phyloP scores from a whole-genome alignment of 1,284 basidiomycete genomes.

The Austroboletus niveus region DNA sequence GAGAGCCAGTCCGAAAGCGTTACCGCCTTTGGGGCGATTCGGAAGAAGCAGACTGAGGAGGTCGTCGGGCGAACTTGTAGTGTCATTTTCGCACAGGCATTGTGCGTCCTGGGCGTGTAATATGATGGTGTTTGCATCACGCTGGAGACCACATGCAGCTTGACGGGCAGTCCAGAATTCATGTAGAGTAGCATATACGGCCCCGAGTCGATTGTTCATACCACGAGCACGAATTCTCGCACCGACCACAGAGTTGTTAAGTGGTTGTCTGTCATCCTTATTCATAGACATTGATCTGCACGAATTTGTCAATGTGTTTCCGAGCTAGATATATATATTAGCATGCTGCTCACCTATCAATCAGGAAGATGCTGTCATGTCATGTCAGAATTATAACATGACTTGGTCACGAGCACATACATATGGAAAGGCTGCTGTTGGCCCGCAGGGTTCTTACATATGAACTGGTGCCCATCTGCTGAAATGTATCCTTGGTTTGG shows the following conservation, averaged over 20 bases:
- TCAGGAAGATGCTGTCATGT: constrained; percentile 46
- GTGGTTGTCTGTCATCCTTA: constrained; percentile 35
- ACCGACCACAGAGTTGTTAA: constrained; percentile 42
- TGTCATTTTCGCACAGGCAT: constrained; percentile 43
- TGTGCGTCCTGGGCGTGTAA: constrained; percentile 41
- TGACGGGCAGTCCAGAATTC: constrained; percentile 53
- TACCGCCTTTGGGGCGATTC: constrained; percentile 41
- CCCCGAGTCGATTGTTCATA: constrained; percentile 52
- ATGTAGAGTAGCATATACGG: constrained; percentile 51
- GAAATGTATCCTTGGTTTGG: constrained; percentile 49
- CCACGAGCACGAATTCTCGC: constrained; percentile 1
- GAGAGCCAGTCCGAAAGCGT: constrained; percentile 46
- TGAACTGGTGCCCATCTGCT: constrained; percentile 45
- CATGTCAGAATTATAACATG: background rate
- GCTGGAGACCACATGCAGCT: constrained; percentile 33
- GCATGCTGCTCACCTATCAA: constrained; percentile 42
- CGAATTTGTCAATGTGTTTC: background rate
- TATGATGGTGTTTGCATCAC: constrained; percentile 57
- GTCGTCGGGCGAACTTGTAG: constrained; percentile 41
- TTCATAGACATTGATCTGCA: constrained; percentile 53
- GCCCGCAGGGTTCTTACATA: constrained; percentile 50
- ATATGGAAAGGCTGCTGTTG: constrained; percentile 57
- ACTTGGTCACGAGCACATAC: constrained; percentile 36
- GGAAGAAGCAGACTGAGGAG: constrained; percentile 43
- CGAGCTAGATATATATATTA: background rate